phyloP scores from a whole-genome alignment of 345 rosid genomes.

The Durio zibethinus region DNA sequence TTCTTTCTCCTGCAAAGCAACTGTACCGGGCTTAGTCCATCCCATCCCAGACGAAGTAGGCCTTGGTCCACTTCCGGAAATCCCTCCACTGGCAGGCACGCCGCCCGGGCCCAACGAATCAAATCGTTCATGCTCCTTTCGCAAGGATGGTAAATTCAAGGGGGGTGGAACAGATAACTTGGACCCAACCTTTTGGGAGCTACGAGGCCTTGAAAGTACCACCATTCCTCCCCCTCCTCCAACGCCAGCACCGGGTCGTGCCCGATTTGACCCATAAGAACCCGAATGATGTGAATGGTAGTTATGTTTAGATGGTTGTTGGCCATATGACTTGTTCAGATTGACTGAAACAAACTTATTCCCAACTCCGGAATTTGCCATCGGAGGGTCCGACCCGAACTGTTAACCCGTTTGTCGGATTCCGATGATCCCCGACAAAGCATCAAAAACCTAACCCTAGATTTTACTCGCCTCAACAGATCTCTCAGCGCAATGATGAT shows the following conservation, averaged over 20 bases:
- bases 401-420: conserved; percentile 15
- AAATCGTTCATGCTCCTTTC: conserved; percentile 85
- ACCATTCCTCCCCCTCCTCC: conserved; percentile 85
- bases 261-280: conserved; percentile 47
- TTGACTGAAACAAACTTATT: conserved; percentile 80
- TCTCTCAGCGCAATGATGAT: conserved; percentile 1
- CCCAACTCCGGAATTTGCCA: conserved; percentile 93
- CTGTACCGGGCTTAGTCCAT: conserved; percentile 73
- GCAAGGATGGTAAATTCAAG: conserved; percentile 87
- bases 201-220: conserved; percentile 87
- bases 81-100: conserved; percentile 62
- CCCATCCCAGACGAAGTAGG: conserved; percentile 85
- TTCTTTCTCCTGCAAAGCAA: conserved; percentile 59
- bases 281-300: conserved; percentile 35
- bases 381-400: conserved; percentile 46
- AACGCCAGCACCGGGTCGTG: conserved; percentile 45
- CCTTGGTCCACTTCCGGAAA: conserved; percentile 61
- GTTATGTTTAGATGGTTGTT: conserved; percentile 41
- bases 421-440: conserved; percentile 52
- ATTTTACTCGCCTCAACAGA: conserved; percentile 1
- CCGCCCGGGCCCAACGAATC: conserved; percentile 65
- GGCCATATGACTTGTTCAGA: conserved; percentile 90
- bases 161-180: conserved; percentile 99
- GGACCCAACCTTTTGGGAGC: conserved; percentile 86
- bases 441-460: conserved; percentile 41